Conservation (phyloP, 75 land plant genomes). For the Sequoia sempervirens region DNA sequence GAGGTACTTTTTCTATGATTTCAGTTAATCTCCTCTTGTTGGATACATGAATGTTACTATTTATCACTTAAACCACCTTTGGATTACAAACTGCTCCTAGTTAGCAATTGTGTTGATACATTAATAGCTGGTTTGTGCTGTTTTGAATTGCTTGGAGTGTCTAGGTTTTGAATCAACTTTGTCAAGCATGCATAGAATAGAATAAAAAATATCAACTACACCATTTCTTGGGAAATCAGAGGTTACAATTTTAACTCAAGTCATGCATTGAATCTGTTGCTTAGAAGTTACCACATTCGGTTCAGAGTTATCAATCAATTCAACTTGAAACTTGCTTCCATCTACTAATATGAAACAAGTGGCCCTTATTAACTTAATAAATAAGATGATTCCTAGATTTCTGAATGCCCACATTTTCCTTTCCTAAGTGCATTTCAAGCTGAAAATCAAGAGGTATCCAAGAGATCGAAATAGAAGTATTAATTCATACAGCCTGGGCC, state of each 20-base stretch:
- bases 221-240: too few relatives aligned
- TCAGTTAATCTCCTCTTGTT: conserved; percentile 3
- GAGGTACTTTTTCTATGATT: conserved; percentile 38
- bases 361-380: neutral
- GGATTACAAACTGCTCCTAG: neutral
- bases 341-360: neutral
- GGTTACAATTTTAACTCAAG: neutral
- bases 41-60: neutral
- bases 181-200: too few relatives aligned
- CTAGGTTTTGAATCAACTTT: neutral
- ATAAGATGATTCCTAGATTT: neutral
- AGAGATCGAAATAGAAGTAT: too few relatives aligned
- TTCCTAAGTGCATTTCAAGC: neutral
- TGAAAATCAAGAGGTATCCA: neutral
- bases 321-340: neutral
- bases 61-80: neutral
- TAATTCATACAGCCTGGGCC: neutral
- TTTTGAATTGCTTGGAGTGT: neutral
- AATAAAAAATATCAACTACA: too few relatives aligned
- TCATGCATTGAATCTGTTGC: too few relatives aligned
- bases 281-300: neutral
- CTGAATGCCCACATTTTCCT: neutral
- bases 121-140: neutral
- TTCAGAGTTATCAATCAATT: neutral
- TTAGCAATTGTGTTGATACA: neutral